Evolutionary conservation across 441 rosid genomes (phyloP).

Genomic region (Viola pubescens): DNA sequence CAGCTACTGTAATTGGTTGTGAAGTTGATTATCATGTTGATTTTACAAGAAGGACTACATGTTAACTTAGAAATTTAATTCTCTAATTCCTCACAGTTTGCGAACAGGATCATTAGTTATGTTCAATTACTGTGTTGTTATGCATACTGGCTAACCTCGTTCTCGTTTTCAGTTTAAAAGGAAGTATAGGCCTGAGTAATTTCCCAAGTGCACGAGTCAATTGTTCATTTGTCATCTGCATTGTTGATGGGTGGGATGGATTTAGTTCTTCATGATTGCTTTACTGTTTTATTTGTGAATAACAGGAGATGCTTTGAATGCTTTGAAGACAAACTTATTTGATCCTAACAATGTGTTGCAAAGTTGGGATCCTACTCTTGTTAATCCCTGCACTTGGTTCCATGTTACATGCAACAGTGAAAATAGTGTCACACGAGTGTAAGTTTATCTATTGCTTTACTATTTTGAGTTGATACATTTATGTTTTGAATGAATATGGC

Average conservation of each 20-base stretch:
- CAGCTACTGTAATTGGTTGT: neutral
- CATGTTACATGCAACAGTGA: conserved; percentile 64
- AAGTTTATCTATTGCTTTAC: conserved; percentile 21
- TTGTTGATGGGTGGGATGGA: neutral
- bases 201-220: neutral
- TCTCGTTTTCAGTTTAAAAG: neutral
- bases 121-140: neutral
- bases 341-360: conserved; percentile 38
- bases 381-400: conserved; percentile 75
- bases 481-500: neutral
- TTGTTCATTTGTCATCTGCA: neutral
- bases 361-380: conserved; percentile 72
- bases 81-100: neutral
- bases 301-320: conserved; percentile 29
- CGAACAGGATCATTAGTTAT: neutral
- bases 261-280: neutral
- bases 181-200: neutral
- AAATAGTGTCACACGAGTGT: conserved; percentile 59
- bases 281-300: neutral
- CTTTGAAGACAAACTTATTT: conserved; percentile 17
- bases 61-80: neutral
- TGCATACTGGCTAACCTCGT: neutral
- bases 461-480: neutral
- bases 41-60: neutral
- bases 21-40: neutral